Evolutionary conservation across 2,329 filamentous ascomycete species (phyloP).

Genomic region (Gnomoniopsis sp.): DNA sequence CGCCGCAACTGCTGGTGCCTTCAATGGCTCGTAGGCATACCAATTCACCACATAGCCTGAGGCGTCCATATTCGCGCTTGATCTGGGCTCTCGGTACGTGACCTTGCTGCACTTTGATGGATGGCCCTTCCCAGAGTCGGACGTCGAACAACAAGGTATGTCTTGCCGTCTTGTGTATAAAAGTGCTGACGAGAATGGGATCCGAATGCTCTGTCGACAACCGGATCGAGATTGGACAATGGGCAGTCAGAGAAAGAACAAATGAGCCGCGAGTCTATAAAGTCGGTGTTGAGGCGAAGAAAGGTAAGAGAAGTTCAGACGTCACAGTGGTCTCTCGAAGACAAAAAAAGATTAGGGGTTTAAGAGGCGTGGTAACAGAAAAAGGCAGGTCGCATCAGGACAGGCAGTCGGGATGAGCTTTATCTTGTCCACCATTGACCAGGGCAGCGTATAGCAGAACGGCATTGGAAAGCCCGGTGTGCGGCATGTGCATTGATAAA

Average conservation of each 20-base stretch:
- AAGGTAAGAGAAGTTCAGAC: not conserved
- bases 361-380: not conserved
- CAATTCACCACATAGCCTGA: conserved; percentile 15
- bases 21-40: conserved; percentile 25
- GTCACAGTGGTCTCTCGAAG: not conserved
- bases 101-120: not conserved
- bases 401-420: conserved; percentile 1
- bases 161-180: not conserved
- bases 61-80: not conserved
- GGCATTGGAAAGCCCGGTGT: not conserved
- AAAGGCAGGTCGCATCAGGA: conserved; percentile 11
- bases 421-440: conserved; percentile 1
- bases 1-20: conserved; percentile 24
- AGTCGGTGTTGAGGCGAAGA: not conserved
- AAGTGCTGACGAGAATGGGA: not conserved
- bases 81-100: not conserved
- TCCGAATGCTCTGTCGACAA: not conserved
- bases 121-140: not conserved
- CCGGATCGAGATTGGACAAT: not conserved
- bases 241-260: not conserved
- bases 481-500: not conserved
- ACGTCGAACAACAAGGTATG: not conserved
- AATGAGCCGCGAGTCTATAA: not conserved
- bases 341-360: not conserved
- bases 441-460: not conserved